These are phyloP conservation scores for Aspergillus sparsus DNA, from an alignment of 495 filamentous ascomycete genomes.

Conservation along the genomic window DNA sequence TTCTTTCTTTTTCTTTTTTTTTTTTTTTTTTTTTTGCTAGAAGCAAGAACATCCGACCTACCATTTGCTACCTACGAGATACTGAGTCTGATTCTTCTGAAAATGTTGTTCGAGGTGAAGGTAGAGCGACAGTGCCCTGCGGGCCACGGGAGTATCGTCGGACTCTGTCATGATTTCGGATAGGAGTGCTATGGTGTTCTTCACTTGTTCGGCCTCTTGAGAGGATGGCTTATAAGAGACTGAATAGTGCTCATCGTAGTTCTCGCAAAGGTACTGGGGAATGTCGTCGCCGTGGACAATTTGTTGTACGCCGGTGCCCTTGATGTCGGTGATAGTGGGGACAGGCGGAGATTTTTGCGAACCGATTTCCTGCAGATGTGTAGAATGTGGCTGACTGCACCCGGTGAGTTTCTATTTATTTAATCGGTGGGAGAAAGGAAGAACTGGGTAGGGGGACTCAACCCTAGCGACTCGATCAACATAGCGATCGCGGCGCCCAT, in stretches of 20 bases:
- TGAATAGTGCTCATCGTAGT: conserved; percentile 3
- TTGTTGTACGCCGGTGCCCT: conserved; percentile 1
- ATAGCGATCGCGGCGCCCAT: conserved; percentile 6
- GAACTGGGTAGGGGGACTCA: background rate
- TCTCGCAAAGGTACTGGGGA: conserved; percentile 1
- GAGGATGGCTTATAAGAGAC: conserved; percentile 11
- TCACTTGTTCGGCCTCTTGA: background rate
- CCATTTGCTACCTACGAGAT: conserved; percentile 18
- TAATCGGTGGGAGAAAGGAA: too few species aligned
- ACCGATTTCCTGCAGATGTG: conserved; percentile 1
- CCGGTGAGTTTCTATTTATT: background rate
- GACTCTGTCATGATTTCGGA: background rate
- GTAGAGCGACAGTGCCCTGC: conserved; percentile 12
- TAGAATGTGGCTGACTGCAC: conserved; percentile 9
- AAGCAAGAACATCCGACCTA: background rate
- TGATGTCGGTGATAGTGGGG: conserved; percentile 11
- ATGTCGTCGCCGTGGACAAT: conserved; percentile 4
- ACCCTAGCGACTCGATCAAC: conserved; percentile 14
- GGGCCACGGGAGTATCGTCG: conserved; percentile 5
- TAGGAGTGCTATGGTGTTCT: background rate
- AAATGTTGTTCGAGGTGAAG: conserved; percentile 16
- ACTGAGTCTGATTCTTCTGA: conserved; percentile 1
- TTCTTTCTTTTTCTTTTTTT: too few species aligned
- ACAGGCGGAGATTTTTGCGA: background rate
- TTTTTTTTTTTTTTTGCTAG: too few species aligned